A percentile compares a stretch with the other conserved stretches of the same genome.
Conservation (phyloP, 176 grass and related monocot species). For the Chloris gayana region DNA sequence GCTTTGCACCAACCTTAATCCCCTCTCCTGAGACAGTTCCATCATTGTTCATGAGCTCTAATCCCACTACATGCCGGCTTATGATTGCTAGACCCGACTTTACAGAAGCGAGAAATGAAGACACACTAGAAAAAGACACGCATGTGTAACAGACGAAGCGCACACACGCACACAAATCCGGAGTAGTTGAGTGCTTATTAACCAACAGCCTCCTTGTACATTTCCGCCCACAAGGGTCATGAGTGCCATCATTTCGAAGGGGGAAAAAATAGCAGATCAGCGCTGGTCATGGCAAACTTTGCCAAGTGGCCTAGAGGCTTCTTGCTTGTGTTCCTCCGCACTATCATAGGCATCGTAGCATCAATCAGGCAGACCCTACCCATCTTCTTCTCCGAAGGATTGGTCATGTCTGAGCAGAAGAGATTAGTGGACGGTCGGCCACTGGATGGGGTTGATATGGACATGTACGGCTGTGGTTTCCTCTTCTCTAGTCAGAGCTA, state of each 20-base stretch:
- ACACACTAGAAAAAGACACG: background rate
- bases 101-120: background rate
- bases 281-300: background rate
- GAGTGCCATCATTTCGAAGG: background rate
- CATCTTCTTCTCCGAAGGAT: slow-evolving; percentile 22
- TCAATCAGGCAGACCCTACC: background rate
- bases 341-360: background rate
- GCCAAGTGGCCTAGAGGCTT: background rate
- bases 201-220: background rate
- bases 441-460: background rate
- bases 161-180: background rate
- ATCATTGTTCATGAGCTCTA: slow-evolving; percentile 34
- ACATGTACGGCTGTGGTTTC: background rate
- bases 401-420: slow-evolving; percentile 11
- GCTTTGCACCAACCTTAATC: background rate
- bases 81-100: slow-evolving; percentile 24
- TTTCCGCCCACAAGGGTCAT: background rate
- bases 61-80: slow-evolving; percentile 22
- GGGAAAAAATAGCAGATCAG: background rate
- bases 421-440: slow-evolving; percentile 2
- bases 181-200: background rate
- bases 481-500: background rate
- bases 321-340: slow-evolving; percentile 4
- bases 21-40: background rate
- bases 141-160: background rate